phyloP scores from a whole-genome alignment of 441 rosid genomes.

The Pelargonium citronellum region DNA sequence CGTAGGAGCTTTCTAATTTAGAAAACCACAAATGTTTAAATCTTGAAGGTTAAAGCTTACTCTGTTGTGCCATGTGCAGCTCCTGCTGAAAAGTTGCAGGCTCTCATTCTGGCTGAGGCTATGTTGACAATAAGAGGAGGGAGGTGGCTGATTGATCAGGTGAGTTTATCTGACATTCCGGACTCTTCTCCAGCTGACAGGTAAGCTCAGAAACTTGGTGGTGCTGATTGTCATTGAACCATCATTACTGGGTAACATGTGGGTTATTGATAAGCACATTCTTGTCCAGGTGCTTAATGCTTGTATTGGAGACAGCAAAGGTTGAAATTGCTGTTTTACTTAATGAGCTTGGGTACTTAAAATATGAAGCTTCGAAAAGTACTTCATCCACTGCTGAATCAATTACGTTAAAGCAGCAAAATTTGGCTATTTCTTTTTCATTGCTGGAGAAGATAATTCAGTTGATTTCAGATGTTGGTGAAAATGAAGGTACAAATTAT shows the following conservation, averaged over 20 bases:
- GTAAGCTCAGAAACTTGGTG: constrained; percentile 29
- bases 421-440: constrained; percentile 59
- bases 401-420: constrained; percentile 49
- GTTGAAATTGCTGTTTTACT: constrained; percentile 82
- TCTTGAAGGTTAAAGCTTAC: background rate
- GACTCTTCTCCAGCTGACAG: constrained; percentile 56
- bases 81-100: constrained; percentile 71
- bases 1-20: no score
- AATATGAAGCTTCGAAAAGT: constrained; percentile 70
- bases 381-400: constrained; percentile 44
- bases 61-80: constrained; percentile 34
- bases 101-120: constrained; percentile 73
- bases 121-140: constrained; percentile 57
- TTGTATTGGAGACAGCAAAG: constrained; percentile 78
- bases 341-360: constrained; percentile 75
- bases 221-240: constrained; percentile 2
- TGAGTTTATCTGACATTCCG: constrained; percentile 45
- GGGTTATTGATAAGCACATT: constrained; percentile 7
- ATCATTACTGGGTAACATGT: constrained; percentile 7
- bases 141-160: constrained; percentile 59
- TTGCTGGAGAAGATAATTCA: constrained; percentile 78
- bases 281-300: constrained; percentile 69
- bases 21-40: no score
- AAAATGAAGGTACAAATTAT: constrained; percentile 46
- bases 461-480: constrained; percentile 45